Evolutionary conservation across 495 filamentous ascomycete genomes (phyloP), one percentile per base, ranked within the genome.

Genomic region (Recurvomyces mirabilis): DNA sequence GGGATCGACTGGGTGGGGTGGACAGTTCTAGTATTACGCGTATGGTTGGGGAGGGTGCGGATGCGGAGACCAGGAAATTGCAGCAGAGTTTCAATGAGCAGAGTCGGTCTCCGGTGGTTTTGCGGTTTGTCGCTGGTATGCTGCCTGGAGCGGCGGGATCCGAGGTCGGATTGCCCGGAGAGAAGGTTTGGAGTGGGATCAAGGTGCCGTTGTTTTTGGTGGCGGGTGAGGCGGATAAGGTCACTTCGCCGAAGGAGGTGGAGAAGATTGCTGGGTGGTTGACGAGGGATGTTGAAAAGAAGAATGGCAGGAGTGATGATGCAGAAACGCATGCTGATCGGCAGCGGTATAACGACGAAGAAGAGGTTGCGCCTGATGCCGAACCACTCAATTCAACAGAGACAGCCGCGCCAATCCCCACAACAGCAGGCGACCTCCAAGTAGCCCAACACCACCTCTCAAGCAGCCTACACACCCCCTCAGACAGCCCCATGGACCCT

Each of bases 41-140:
- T 18, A 85, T 94, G 58, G 81, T 88, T 11, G 89, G 88, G 4
- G 61, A 64, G 12, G 67, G 74, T 48, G 86, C 85, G 10, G 84
- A 89, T 30, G 56, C 66, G 1, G 83, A 88, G 55, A 74, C 81
- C 1, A 82, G 82, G 58, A 75, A 73, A 45, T 68, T 94, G 26
- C 89, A 96, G 60, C 59, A 82, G 20, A 75, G 76, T 18, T 95
- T 81, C 67, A 96, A 96, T 61, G 70, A 70, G 40, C 85, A 94
- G 56, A 89, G 82, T 48, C 71, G 67, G 50, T 86, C 86, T 0
- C 68, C 81, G 0, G 84, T 93, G 0, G 94, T 83, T 75, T 74
- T 81, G 46, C 73, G 87, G 28, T 89, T 94, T 82, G 15, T 43
- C 11, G 9, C 15, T 5, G 22, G 18, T 33, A 26, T 24, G 19